Evolutionary conservation across 2,329 filamentous ascomycete genomes (phyloP).

Genomic region (Talaromyces atroroseus): DNA sequence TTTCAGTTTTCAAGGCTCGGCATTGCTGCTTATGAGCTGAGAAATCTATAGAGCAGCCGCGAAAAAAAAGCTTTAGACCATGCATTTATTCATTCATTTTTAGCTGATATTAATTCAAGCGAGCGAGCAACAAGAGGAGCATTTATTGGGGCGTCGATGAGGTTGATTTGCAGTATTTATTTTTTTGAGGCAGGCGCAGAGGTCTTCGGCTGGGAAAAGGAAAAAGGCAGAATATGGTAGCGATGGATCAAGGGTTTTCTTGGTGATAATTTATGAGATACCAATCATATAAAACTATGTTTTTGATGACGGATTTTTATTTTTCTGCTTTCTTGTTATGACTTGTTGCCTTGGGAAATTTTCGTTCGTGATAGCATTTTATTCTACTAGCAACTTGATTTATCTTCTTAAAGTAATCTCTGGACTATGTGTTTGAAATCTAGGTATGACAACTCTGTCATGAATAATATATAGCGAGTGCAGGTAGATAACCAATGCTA

Average conservation of each 20-base stretch:
- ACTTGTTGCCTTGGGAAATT: not conserved
- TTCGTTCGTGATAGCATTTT: not conserved
- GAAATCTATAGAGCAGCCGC: not conserved
- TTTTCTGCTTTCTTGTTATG: not conserved
- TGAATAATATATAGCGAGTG: too few species aligned
- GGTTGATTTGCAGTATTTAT: not conserved
- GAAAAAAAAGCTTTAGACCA: not conserved
- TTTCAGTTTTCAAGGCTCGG: slow-evolving; percentile 72
- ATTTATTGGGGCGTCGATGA: not conserved
- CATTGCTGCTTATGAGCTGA: slow-evolving; percentile 47
- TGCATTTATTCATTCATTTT: slow-evolving; percentile 4
- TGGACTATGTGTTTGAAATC: too few species aligned
- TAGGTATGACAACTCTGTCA: too few species aligned
- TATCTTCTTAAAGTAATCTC: too few species aligned
- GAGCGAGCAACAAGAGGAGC: not conserved
- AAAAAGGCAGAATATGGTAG: not conserved
- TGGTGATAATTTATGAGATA: slow-evolving; percentile 11
- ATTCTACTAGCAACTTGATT: not conserved
- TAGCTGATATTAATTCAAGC: not conserved
- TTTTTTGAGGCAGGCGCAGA: not conserved
- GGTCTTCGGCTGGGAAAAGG: not conserved
- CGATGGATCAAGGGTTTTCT: not conserved
- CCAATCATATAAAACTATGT: slow-evolving; percentile 1
- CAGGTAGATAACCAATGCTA: too few species aligned
- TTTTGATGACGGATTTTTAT: not conserved